phyloP scores from a whole-genome alignment of 495 filamentous ascomycete species.

The Neurospora cerealis region DNA sequence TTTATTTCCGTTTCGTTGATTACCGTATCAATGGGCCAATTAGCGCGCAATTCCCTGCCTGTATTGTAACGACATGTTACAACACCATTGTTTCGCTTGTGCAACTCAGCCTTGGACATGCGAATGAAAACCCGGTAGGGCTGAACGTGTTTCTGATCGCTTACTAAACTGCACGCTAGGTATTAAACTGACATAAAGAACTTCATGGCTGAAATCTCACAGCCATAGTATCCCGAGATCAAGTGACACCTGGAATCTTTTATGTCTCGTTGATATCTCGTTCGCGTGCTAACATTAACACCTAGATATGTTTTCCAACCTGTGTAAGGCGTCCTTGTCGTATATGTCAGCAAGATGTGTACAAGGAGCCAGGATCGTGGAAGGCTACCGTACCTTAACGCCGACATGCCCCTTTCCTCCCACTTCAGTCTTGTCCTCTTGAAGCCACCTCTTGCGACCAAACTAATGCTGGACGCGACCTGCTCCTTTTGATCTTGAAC shows the following conservation, averaged over 20 bases:
- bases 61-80: not conserved
- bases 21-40: not conserved
- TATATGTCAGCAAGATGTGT: not conserved
- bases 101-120: not conserved
- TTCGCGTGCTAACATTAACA: not conserved
- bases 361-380: not conserved
- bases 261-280: not conserved
- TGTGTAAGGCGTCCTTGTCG: not conserved
- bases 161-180: not conserved
- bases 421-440: not conserved
- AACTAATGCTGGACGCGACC: not conserved
- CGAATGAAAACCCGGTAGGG: not conserved
- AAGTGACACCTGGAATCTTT: not conserved
- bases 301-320: not conserved
- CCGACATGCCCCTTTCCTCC: not conserved
- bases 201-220: not conserved
- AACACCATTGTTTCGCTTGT: not conserved
- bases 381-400: not conserved
- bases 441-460: not conserved
- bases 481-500: not conserved
- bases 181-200: not conserved
- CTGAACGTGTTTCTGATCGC: not conserved
- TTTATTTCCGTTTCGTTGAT: not conserved
- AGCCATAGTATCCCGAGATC: not conserved
- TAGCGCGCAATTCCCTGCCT: not conserved